phyloP scores from a whole-genome alignment of 1,284 basidiomycete genomes.

The Abortiporus biennis region DNA sequence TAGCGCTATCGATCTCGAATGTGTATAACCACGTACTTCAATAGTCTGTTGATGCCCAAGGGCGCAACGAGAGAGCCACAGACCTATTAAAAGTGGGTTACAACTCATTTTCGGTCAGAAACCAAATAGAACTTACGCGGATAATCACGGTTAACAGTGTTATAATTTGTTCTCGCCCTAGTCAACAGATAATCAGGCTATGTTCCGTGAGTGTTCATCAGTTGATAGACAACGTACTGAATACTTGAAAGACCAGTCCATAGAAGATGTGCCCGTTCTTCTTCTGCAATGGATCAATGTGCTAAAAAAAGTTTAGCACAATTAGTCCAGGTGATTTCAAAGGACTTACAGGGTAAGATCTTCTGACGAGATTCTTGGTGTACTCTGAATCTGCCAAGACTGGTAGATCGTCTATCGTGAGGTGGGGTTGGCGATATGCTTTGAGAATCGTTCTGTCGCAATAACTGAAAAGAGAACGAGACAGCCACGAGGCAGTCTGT shows the following conservation, averaged over 20 bases:
- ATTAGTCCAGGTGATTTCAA: not conserved
- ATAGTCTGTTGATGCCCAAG: not conserved
- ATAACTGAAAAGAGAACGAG: slow-evolving; percentile 51
- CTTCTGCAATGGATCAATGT: slow-evolving; percentile 20
- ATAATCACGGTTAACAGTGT: too few species aligned
- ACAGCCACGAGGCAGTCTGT: slow-evolving; percentile 59
- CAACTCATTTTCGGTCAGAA: not conserved
- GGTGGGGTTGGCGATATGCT: slow-evolving; percentile 18
- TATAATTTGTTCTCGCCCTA: too few species aligned
- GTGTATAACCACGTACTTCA: slow-evolving; percentile 1
- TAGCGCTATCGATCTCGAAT: too few species aligned
- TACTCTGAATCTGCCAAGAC: slow-evolving; percentile 41
- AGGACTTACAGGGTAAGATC: slow-evolving; percentile 24
- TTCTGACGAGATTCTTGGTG: slow-evolving; percentile 31
- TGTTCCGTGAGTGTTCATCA: slow-evolving; percentile 11
- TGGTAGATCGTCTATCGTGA: slow-evolving; percentile 27
- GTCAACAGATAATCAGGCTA: slow-evolving; percentile 10
- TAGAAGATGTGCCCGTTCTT: slow-evolving; percentile 13
- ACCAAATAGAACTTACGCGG: slow-evolving; percentile 18
- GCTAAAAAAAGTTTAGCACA: slow-evolving; percentile 15
- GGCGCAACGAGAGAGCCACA: not conserved
- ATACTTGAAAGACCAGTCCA: slow-evolving; percentile 16
- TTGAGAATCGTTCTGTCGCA: slow-evolving; percentile 31
- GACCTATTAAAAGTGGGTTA: not conserved
- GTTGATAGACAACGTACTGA: slow-evolving; percentile 9